Evolutionary conservation across 345 rosid species (phyloP).

Genomic region (Rubroshorea leprosula): DNA sequence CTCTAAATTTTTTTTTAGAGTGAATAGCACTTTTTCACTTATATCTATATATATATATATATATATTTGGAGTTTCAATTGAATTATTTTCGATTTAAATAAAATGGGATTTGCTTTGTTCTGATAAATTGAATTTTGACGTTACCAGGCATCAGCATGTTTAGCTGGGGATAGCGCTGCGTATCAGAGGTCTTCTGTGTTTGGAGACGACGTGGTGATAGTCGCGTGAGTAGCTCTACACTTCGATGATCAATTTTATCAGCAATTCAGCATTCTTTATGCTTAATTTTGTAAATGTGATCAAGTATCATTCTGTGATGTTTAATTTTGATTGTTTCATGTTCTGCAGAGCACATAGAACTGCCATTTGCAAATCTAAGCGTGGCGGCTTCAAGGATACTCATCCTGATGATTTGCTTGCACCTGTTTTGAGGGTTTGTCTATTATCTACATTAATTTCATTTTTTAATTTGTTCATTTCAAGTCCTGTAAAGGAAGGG

Average conservation of each 20-base stretch:
- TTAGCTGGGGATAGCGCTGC: conserved; percentile 92
- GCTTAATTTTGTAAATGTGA: not conserved
- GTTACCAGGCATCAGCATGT: conserved; percentile 62
- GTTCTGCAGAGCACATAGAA: conserved; percentile 62
- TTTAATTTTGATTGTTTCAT: not conserved
- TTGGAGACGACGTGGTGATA: conserved; percentile 84
- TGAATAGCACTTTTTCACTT: too few relatives aligned
- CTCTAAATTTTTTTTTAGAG: not conserved
- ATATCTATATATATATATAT: not conserved
- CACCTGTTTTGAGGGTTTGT: conserved; percentile 67
- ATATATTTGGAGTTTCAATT: not conserved
- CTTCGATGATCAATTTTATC: not conserved
- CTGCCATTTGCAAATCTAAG: conserved; percentile 75
- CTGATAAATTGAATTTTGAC: not conserved
- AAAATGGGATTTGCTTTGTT: not conserved
- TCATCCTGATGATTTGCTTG: conserved; percentile 77
- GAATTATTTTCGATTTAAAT: not conserved
- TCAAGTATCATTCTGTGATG: not conserved
- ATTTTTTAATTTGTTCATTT: not conserved
- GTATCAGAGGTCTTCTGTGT: conserved; percentile 63
- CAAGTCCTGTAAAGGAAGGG: not conserved
- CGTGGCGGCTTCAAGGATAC: conserved; percentile 95
- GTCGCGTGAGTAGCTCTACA: conserved; percentile 60
- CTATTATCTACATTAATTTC: not conserved
- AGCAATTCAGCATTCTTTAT: too few relatives aligned